Evolutionary conservation across 1,139 yeast genomes (phyloP).

Genomic region (Blastobotrys serpentis): DNA sequence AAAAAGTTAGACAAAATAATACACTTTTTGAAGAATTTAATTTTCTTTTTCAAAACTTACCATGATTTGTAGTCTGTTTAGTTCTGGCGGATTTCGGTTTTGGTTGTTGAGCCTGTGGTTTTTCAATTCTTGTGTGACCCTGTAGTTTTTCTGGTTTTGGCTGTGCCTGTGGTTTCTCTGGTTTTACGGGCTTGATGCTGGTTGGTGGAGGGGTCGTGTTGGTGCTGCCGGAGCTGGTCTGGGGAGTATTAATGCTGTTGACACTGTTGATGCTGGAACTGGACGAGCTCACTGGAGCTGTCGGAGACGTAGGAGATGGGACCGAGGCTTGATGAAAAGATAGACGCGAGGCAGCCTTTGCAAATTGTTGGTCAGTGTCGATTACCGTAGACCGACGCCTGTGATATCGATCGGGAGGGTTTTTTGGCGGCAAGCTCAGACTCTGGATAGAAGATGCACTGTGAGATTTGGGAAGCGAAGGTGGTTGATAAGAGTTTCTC

Average conservation of each 20-base stretch:
- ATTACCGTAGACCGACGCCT: slow-evolving; percentile 27
- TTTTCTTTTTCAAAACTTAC: neutral
- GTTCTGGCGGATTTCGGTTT: neutral
- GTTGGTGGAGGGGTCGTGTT: slow-evolving; percentile 17
- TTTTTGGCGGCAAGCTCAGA: slow-evolving; percentile 5
- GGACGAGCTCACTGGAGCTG: slow-evolving; percentile 17
- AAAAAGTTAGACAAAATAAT: slow-evolving; percentile 2
- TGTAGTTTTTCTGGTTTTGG: neutral
- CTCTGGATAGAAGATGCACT: slow-evolving; percentile 5
- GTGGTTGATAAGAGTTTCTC: slow-evolving; percentile 2
- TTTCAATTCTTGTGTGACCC: neutral
- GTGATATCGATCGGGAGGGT: slow-evolving; percentile 35
- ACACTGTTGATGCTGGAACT: slow-evolving; percentile 3
- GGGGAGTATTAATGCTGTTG: slow-evolving; percentile 17
- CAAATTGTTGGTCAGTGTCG: neutral
- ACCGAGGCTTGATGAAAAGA: slow-evolving; percentile 12
- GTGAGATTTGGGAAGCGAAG: slow-evolving; percentile 1
- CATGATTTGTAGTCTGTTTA: neutral
- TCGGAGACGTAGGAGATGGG: slow-evolving; percentile 19
- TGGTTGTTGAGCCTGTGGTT: neutral
- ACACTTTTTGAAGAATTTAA: too few relatives aligned
- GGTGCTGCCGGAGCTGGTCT: slow-evolving; percentile 17
- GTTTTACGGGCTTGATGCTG: slow-evolving; percentile 6
- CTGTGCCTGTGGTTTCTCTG: neutral
- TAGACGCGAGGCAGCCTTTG: neutral